These are phyloP conservation scores for Xerocomellus chrysenteron DNA, from an alignment of 768 basidiomycete genomes.

Conservation along the genomic window DNA sequence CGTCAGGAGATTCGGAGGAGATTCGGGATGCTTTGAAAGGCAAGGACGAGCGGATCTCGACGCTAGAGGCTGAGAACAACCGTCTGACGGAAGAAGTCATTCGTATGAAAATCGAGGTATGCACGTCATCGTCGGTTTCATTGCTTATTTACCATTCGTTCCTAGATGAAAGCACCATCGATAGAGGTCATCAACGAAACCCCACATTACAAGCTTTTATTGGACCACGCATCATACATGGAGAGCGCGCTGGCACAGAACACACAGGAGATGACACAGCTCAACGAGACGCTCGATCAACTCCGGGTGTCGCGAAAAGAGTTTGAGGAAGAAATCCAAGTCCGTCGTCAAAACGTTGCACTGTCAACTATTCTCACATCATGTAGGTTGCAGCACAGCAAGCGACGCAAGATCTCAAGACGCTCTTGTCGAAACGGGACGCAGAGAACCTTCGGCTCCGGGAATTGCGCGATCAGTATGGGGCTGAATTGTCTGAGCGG, in stretches of 20 bases:
- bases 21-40: conserved; percentile 25
- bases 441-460: conserved; percentile 66
- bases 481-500: conserved; percentile 66
- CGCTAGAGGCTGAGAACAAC: conserved; percentile 47
- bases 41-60: conserved; percentile 44
- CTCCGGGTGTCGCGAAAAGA: conserved; percentile 42
- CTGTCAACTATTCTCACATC: conserved; percentile 12
- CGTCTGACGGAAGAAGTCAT: conserved; percentile 46
- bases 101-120: conserved; percentile 46
- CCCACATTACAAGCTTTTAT: conserved; percentile 53
- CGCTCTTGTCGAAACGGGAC: conserved; percentile 61
- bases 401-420: conserved; percentile 61
- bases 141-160: neutral
- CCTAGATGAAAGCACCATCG: conserved; percentile 43
- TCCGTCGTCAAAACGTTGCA: conserved; percentile 30
- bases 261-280: conserved; percentile 37
- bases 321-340: conserved; percentile 45
- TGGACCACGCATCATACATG: conserved; percentile 51
- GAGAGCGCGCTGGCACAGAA: conserved; percentile 43
- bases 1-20: conserved; percentile 43
- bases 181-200: conserved; percentile 48
- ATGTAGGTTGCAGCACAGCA: conserved; percentile 44
- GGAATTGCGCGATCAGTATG: conserved; percentile 66
- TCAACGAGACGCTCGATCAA: conserved; percentile 45
- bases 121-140: conserved; percentile 3